These are phyloP conservation scores for Clonostachys chloroleuca DNA, from an alignment of 2,329 filamentous ascomycete genomes.

Conservation along the genomic window DNA sequence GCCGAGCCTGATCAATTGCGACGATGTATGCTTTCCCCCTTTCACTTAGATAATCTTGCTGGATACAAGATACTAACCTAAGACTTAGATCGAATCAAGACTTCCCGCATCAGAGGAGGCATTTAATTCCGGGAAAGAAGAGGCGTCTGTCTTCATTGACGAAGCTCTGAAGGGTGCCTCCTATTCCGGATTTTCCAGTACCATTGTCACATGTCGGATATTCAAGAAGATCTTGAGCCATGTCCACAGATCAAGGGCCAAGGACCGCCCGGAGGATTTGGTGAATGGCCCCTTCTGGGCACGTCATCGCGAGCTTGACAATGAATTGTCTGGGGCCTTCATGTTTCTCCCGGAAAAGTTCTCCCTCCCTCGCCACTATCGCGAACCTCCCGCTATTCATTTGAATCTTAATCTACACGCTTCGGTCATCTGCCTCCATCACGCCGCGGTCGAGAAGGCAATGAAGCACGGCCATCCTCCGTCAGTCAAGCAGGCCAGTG, in stretches of 20 bases:
- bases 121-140: constrained; percentile 61
- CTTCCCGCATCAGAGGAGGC: constrained; percentile 78
- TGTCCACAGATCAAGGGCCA: constrained; percentile 65
- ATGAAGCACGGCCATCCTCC: constrained; percentile 65
- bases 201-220: constrained; percentile 69
- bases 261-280: constrained; percentile 70
- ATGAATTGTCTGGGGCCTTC: constrained; percentile 71
- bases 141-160: constrained; percentile 58
- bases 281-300: constrained; percentile 79
- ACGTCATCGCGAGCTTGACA: constrained; percentile 78
- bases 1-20: constrained; percentile 75
- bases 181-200: constrained; percentile 68
- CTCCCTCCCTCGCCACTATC: constrained; percentile 63
- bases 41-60: neutral
- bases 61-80: constrained; percentile 5
- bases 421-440: constrained; percentile 82
- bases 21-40: constrained; percentile 46
- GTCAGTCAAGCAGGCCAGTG: constrained; percentile 64
- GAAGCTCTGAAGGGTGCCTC: constrained; percentile 57
- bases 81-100: constrained; percentile 62
- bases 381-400: constrained; percentile 72
- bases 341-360: constrained; percentile 74
- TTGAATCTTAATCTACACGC: constrained; percentile 87
- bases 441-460: constrained; percentile 80
- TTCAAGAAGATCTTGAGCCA: constrained; percentile 82